phyloP scores from a whole-genome alignment of 192 early-diverging fungal species.

The Linnemannia schmuckeri region DNA sequence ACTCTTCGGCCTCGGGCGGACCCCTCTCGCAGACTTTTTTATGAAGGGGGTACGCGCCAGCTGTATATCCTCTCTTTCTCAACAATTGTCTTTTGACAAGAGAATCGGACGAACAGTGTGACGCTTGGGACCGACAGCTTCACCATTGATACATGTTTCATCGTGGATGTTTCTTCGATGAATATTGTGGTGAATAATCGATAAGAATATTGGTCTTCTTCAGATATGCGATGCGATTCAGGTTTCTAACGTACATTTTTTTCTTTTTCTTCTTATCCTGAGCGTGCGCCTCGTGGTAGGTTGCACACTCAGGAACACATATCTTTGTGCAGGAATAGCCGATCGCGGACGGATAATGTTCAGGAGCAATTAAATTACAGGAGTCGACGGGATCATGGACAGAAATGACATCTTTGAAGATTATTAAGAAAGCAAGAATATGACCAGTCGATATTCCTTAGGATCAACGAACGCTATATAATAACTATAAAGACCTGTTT shows the following conservation, averaged over 20 bases:
- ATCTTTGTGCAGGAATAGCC: neutral
- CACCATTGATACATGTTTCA: neutral
- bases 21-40: neutral
- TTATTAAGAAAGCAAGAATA: no score
- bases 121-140: conserved; percentile 1
- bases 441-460: no score
- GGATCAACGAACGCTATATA: no score
- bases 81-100: neutral
- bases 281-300: neutral
- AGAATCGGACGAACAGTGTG: neutral
- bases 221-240: neutral
- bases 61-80: neutral
- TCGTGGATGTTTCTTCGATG: neutral
- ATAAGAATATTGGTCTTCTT: neutral
- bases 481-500: no score
- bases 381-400: no score
- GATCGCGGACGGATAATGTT: neutral
- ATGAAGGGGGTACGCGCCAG: neutral
- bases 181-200: neutral
- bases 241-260: neutral
- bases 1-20: neutral
- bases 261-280: neutral
- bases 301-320: neutral
- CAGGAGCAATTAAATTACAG: neutral
- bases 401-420: no score